phyloP scores from a whole-genome alignment of 1,139 yeast genomes.

The Nakaseomyces delphensis region DNA sequence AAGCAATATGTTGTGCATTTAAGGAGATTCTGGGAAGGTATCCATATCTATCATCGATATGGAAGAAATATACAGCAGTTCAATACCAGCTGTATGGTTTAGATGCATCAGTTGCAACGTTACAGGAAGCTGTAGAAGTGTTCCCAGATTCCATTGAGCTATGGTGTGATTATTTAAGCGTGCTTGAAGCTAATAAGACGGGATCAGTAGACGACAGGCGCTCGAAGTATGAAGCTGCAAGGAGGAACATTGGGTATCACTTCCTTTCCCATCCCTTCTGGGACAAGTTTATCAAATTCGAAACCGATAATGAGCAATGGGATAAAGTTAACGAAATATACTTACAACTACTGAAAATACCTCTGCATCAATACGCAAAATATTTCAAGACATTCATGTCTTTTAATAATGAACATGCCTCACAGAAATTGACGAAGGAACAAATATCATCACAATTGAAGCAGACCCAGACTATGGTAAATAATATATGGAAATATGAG shows the following conservation, averaged over 20 bases:
- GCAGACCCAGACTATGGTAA: slow-evolving; percentile 43
- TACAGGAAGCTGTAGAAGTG: slow-evolving; percentile 40
- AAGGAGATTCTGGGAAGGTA: slow-evolving; percentile 39
- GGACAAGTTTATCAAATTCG: slow-evolving; percentile 54
- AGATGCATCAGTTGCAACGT: slow-evolving; percentile 39
- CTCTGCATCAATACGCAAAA: slow-evolving; percentile 62
- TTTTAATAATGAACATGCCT: slow-evolving; percentile 31
- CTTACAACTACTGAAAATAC: slow-evolving; percentile 41
- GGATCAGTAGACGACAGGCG: slow-evolving; percentile 32
- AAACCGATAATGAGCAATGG: slow-evolving; percentile 26
- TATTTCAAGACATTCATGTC: slow-evolving; percentile 47
- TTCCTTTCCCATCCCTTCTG: slow-evolving; percentile 57
- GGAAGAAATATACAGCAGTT: slow-evolving; percentile 52
- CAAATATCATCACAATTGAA: slow-evolving; percentile 37
- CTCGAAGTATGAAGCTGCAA: slow-evolving; percentile 36
- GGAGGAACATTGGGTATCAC: slow-evolving; percentile 42
- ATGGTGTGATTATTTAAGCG: slow-evolving; percentile 57
- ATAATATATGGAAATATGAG: slow-evolving; percentile 55
- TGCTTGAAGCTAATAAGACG: slow-evolving; percentile 36
- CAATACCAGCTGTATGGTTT: slow-evolving; percentile 49
- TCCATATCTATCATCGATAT: slow-evolving; percentile 50
- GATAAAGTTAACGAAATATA: slow-evolving; percentile 35
- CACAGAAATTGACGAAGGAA: slow-evolving; percentile 14
- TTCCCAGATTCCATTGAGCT: slow-evolving; percentile 54
- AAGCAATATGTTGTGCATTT: slow-evolving; percentile 31